phyloP scores from a whole-genome alignment of 2,329 filamentous ascomycete genomes.

The Aphanocladium album region DNA sequence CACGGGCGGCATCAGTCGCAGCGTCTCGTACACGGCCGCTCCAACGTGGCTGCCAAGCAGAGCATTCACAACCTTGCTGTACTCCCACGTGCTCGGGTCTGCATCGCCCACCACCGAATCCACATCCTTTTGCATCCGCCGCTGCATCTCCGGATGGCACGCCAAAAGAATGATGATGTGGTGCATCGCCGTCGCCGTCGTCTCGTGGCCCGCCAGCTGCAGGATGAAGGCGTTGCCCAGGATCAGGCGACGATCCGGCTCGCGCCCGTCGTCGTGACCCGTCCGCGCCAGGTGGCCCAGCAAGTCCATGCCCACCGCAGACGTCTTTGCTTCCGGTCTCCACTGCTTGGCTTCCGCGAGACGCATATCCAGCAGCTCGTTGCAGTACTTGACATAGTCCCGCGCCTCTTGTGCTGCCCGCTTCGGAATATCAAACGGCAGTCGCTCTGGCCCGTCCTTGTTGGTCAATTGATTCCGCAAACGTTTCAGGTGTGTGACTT shows the following conservation, averaged over 20 bases:
- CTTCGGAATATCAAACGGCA: conserved; percentile 49
- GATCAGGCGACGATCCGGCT: conserved; percentile 59
- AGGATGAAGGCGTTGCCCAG: conserved; percentile 67
- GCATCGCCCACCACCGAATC: conserved; percentile 57
- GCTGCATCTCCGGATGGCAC: conserved; percentile 58
- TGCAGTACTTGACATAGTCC: conserved; percentile 66
- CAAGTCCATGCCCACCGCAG: conserved; percentile 40
- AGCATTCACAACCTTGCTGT: conserved; percentile 59
- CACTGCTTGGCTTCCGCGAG: conserved; percentile 34
- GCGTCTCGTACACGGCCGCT: conserved; percentile 71
- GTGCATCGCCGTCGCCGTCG: conserved; percentile 69
- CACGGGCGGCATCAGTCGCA: conserved; percentile 68
- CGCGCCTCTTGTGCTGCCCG: conserved; percentile 48
- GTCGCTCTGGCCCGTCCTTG: conserved; percentile 26
- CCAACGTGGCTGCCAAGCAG: conserved; percentile 67
- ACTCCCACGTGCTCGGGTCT: conserved; percentile 62
- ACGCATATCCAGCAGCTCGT: conserved; percentile 62
- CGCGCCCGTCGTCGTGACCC: conserved; percentile 28
- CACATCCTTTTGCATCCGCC: conserved; percentile 62
- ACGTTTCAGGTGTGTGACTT: conserved; percentile 24
- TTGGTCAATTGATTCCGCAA: too few relatives aligned
- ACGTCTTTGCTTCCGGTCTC: conserved; percentile 33
- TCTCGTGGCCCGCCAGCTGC: conserved; percentile 73
- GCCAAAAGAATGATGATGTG: conserved; percentile 66
- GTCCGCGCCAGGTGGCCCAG: conserved; percentile 45